A percentile compares a stretch with the other conserved stretches of the same genome.
Evolutionary conservation across 202 grass and related monocot genomes (phyloP).

Genomic region (Panicum virgatum): DNA sequence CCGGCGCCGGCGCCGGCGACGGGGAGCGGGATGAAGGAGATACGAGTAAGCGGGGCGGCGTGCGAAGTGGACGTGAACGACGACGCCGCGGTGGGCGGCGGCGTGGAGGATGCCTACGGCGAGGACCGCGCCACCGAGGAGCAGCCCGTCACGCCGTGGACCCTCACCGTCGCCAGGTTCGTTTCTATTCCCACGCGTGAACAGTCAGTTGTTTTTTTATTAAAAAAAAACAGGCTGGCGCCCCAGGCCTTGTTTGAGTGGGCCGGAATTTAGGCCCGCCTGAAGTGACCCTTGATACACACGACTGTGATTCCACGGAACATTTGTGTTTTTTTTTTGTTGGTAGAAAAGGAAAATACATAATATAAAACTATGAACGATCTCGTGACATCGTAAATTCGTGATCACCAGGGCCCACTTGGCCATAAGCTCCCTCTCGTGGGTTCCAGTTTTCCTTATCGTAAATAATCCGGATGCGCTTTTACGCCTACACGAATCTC

Average conservation of each 20-base stretch:
- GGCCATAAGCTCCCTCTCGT: background rate
- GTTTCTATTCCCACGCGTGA: background rate
- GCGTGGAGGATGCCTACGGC: constrained; percentile 63
- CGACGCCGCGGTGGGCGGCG: constrained; percentile 42
- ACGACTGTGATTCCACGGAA: too few species aligned
- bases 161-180: constrained; percentile 75
- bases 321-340: background rate
- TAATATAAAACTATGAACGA: background rate
- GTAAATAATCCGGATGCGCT: background rate
- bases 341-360: background rate
- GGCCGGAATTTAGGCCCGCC: background rate
- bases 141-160: constrained; percentile 84
- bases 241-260: background rate
- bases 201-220: background rate
- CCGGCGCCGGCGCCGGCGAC: constrained; percentile 13
- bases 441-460: background rate
- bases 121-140: constrained; percentile 69
- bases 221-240: too few species aligned
- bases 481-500: background rate
- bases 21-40: constrained; percentile 63
- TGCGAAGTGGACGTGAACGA: constrained; percentile 56
- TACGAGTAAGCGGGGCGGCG: constrained; percentile 37
- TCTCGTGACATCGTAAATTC: background rate
- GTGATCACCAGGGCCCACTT: background rate
- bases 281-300: too few species aligned